A percentile compares a stretch with the other conserved stretches of the same genome.
These are phyloP conservation scores for Tolypocladium album DNA, from an alignment of 2,329 filamentous ascomycete genomes.

Conservation along the genomic window DNA sequence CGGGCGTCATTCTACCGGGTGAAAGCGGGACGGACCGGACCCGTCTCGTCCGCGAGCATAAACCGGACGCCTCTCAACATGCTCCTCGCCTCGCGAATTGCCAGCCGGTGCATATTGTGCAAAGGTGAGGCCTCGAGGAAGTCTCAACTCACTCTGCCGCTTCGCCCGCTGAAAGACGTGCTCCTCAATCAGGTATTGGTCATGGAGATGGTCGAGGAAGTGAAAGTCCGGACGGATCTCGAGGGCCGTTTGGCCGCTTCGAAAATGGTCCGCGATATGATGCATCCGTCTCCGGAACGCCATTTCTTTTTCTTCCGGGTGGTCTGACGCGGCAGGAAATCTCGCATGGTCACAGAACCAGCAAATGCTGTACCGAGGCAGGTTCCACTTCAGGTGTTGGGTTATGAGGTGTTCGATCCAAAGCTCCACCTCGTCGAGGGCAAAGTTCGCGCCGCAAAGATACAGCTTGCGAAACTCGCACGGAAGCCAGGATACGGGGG, in stretches of 20 bases:
- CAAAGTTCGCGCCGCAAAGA: constrained; percentile 27
- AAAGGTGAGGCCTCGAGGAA: not conserved
- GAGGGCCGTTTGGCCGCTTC: constrained; percentile 8
- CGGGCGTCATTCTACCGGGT: not conserved
- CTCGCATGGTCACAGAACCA: constrained; percentile 35
- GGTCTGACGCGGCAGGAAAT: constrained; percentile 15
- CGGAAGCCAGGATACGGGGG: constrained; percentile 15
- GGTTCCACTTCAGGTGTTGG: constrained; percentile 21
- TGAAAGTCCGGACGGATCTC: constrained; percentile 27
- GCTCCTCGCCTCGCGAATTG: not conserved
- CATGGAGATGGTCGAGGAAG: constrained; percentile 26
- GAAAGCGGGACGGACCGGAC: not conserved
- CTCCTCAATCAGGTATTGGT: constrained; percentile 15
- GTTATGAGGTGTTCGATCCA: constrained; percentile 37
- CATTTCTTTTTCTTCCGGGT: constrained; percentile 2
- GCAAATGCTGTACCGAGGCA: constrained; percentile 29
- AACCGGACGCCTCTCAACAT: not conserved
- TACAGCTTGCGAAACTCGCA: constrained; percentile 33
- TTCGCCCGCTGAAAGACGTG: constrained; percentile 10
- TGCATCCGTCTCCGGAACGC: constrained; percentile 31
- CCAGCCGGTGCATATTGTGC: not conserved
- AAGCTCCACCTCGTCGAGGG: constrained; percentile 19
- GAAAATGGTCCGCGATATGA: constrained; percentile 38
- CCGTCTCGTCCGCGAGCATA: constrained; percentile 10
- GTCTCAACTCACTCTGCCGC: constrained; percentile 8